These are phyloP conservation scores for Psidium guajava DNA, from an alignment of 345 rosid genomes.

Conservation along the genomic window DNA sequence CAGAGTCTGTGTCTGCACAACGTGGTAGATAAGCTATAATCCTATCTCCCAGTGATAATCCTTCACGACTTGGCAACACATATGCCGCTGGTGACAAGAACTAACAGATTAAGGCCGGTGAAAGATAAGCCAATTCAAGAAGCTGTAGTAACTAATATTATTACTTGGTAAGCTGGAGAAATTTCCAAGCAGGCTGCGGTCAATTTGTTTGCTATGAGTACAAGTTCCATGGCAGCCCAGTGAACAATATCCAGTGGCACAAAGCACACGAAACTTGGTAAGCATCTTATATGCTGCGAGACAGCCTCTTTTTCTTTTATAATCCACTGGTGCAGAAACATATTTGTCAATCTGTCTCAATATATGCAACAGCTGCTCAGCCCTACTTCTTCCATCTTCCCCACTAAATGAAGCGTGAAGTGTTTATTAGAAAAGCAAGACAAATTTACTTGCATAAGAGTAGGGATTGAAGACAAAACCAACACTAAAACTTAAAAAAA, in stretches of 20 bases:
- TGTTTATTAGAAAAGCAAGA: neutral
- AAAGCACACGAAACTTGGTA: conserved; percentile 77
- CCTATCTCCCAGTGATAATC: conserved; percentile 87
- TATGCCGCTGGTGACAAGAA: conserved; percentile 54
- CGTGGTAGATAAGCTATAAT: conserved; percentile 90
- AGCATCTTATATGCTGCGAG: conserved; percentile 84
- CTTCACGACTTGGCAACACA: conserved; percentile 89
- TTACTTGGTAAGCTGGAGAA: conserved; percentile 81
- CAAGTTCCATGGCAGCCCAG: conserved; percentile 90
- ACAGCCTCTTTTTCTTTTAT: conserved; percentile 90
- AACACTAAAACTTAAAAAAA: neutral
- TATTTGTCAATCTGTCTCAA: conserved; percentile 82
- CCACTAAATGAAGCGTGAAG: conserved; percentile 49
- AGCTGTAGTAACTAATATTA: conserved; percentile 1
- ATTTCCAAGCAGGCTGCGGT: conserved; percentile 53
- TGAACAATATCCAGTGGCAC: conserved; percentile 78
- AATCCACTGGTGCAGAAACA: conserved; percentile 68
- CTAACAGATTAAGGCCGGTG: conserved; percentile 2
- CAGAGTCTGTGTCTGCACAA: conserved; percentile 87
- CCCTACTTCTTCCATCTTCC: conserved; percentile 98
- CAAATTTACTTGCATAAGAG: neutral
- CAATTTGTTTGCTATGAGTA: conserved; percentile 68
- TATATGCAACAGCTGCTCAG: conserved; percentile 91
- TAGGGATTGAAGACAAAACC: neutral
- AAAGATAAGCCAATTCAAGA: neutral